These are phyloP conservation scores for Syzygium malaccense DNA, from an alignment of 441 rosid genomes.

Conservation along the genomic window DNA sequence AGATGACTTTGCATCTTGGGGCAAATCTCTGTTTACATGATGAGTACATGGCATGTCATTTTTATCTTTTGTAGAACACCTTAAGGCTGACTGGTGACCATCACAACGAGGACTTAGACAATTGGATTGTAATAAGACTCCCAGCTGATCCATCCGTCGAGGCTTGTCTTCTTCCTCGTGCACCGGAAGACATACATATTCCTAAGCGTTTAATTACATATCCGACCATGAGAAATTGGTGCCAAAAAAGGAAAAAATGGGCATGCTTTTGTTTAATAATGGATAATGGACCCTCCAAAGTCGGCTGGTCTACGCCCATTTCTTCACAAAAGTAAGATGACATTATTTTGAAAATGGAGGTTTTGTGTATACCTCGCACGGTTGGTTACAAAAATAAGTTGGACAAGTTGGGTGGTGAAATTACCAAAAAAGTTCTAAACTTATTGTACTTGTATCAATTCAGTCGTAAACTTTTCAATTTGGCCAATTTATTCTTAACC, in stretches of 20 bases:
- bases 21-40: neutral
- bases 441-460: too few species aligned
- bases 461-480: too few species aligned
- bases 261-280: neutral
- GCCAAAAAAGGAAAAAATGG: too few species aligned
- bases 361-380: neutral
- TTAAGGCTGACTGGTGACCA: neutral
- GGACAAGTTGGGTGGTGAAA: neutral
- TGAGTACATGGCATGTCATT: neutral
- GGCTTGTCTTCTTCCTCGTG: neutral
- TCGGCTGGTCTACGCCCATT: neutral
- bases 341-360: neutral
- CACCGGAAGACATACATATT: neutral
- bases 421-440: neutral
- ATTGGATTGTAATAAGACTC: neutral
- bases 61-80: neutral
- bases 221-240: neutral
- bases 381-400: neutral
- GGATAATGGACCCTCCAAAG: neutral
- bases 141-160: neutral
- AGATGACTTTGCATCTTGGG: neutral
- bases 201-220: neutral
- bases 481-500: too few species aligned
- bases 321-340: neutral
- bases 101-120: neutral